Evolutionary conservation across 108 stramenopile species (phyloP).

Genomic region (Aurantiochytrium sp.): DNA sequence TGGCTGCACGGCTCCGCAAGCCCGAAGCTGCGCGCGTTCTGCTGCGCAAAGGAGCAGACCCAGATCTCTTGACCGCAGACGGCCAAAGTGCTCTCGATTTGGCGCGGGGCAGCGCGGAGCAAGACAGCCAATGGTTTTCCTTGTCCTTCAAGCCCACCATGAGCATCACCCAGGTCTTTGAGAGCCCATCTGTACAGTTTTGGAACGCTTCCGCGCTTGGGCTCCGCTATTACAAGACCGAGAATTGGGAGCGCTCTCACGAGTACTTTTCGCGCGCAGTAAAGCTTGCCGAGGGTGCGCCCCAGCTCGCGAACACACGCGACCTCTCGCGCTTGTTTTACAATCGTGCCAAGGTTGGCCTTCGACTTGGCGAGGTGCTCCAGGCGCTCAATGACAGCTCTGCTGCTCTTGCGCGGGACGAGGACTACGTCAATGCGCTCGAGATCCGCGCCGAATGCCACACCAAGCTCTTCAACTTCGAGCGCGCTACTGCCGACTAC

Average conservation of each 20-base stretch:
- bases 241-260: background rate
- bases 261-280: background rate
- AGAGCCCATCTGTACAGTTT: background rate
- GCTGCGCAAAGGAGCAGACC: background rate
- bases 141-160: background rate
- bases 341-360: background rate
- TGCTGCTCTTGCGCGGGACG: background rate
- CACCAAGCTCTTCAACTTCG: background rate
- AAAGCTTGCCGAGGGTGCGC: background rate
- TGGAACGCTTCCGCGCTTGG: background rate
- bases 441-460: background rate
- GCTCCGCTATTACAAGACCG: background rate
- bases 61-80: background rate
- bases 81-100: background rate
- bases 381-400: background rate
- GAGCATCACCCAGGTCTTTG: conserved; percentile 1
- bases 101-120: background rate
- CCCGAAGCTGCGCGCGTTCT: background rate
- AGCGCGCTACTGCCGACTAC: background rate
- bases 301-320: background rate
- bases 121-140: background rate
- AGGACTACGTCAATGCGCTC: background rate
- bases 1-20: background rate
- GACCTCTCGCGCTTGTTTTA: background rate
- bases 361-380: background rate